A percentile compares a stretch with the other conserved stretches of the same genome.
phyloP scores from a whole-genome alignment of 306 rosid genomes.

The Vachellia collinsii region DNA sequence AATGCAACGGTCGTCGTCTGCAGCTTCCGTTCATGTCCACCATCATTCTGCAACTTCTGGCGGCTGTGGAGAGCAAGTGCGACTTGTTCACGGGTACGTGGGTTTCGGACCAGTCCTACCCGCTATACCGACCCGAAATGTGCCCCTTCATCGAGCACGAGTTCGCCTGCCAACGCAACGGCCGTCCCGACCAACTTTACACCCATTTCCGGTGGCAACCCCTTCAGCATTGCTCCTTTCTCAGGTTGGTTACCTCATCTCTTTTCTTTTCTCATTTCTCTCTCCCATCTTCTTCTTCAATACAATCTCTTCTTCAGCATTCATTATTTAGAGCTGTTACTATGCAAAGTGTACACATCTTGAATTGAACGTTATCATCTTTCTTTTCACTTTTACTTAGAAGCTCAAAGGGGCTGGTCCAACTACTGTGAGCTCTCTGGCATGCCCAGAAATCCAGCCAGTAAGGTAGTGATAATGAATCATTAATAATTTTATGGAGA shows the following conservation, averaged over 20 bases:
- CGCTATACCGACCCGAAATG: slow-evolving; percentile 50
- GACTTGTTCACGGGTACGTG: slow-evolving; percentile 75
- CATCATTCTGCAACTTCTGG: not conserved
- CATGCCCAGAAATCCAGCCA: not conserved
- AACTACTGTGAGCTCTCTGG: not conserved
- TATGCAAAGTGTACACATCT: not conserved
- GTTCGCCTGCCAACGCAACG: slow-evolving; percentile 75
- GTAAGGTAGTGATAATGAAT: not conserved
- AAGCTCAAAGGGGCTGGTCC: not conserved
- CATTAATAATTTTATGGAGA: not conserved
- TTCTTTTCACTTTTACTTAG: not conserved
- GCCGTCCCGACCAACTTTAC: slow-evolving; percentile 71
- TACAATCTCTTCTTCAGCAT: not conserved
- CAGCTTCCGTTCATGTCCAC: not conserved
- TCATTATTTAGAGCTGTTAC: not conserved
- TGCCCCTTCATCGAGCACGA: slow-evolving; percentile 81
- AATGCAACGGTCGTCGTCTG: not conserved
- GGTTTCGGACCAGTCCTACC: slow-evolving; percentile 66
- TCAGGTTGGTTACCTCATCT: slow-evolving; percentile 46
- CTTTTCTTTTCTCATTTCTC: not conserved
- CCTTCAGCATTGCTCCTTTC: slow-evolving; percentile 50
- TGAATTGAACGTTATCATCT: not conserved
- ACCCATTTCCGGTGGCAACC: slow-evolving; percentile 87
- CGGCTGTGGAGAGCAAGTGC: slow-evolving; percentile 30
- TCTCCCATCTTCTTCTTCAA: not conserved